phyloP scores from a whole-genome alignment of 148 eudicot genomes.

The Rhododendron ferrugineum region DNA sequence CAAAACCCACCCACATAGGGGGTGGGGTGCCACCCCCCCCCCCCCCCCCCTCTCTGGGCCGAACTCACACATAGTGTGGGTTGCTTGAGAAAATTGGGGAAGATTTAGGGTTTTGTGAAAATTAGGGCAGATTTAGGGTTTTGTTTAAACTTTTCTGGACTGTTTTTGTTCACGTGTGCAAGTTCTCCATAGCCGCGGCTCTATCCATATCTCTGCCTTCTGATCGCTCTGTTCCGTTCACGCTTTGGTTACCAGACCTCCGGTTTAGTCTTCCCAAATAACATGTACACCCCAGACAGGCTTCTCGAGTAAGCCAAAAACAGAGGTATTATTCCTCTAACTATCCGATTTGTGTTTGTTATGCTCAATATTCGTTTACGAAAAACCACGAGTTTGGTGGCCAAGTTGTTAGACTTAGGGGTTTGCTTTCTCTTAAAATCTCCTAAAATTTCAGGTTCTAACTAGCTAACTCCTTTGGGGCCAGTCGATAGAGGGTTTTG shows the following conservation, averaged over 20 bases:
- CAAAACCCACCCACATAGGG: too few relatives aligned
- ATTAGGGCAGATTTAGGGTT: too few relatives aligned
- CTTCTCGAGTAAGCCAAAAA: not conserved
- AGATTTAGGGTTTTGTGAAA: too few relatives aligned
- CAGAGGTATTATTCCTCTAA: not conserved
- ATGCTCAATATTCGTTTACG: not conserved
- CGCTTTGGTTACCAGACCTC: conserved; percentile 35
- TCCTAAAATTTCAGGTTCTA: not conserved
- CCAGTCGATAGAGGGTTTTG: not conserved
- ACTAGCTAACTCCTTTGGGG: not conserved
- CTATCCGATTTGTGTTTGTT: not conserved
- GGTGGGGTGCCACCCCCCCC: too few relatives aligned
- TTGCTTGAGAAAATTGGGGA: too few relatives aligned
- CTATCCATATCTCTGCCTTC: conserved; percentile 22
- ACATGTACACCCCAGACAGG: not conserved
- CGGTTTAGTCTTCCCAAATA: conserved; percentile 24
- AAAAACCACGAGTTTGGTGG: not conserved
- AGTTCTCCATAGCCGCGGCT: conserved; percentile 13
- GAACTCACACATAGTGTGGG: too few relatives aligned
- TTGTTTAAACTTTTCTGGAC: too few relatives aligned
- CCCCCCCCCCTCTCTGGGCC: too few relatives aligned
- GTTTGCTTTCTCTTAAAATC: too few relatives aligned
- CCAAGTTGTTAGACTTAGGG: not conserved
- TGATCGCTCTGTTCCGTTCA: conserved; percentile 25
- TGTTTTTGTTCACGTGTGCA: conserved; percentile 4